These are phyloP conservation scores for Didymella lethalis DNA, from an alignment of 2,329 filamentous ascomycete genomes.

Conservation along the genomic window DNA sequence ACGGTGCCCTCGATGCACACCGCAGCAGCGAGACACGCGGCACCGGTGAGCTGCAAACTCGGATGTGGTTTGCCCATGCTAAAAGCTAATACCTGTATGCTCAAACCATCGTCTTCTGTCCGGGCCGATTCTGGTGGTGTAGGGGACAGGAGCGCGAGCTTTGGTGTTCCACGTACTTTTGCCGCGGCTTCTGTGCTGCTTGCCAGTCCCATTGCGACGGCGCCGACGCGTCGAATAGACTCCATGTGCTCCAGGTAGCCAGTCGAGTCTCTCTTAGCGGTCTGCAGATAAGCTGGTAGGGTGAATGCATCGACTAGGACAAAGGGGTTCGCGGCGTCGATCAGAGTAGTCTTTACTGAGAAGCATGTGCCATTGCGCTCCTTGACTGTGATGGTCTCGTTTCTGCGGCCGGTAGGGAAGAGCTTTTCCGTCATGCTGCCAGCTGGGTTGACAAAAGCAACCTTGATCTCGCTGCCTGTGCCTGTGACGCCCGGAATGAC, in stretches of 20 bases:
- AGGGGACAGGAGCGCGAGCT: conserved; percentile 63
- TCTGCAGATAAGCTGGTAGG: conserved; percentile 61
- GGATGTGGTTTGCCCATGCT: conserved; percentile 47
- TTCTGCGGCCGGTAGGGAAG: conserved; percentile 64
- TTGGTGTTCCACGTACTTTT: conserved; percentile 64
- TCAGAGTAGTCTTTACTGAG: conserved; percentile 60
- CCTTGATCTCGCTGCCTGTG: conserved; percentile 62
- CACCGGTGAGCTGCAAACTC: conserved; percentile 46
- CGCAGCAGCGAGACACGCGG: conserved; percentile 42
- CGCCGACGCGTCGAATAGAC: conserved; percentile 63
- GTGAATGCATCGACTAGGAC: conserved; percentile 65
- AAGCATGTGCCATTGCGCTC: conserved; percentile 35
- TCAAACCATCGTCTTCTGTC: conserved; percentile 9
- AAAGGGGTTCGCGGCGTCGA: conserved; percentile 70
- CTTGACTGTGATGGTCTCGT: conserved; percentile 56
- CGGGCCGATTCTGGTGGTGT: not conserved
- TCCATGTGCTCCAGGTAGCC: conserved; percentile 61
- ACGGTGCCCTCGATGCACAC: conserved; percentile 41
- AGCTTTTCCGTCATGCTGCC: conserved; percentile 69
- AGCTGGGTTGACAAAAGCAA: conserved; percentile 68
- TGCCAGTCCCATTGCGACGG: conserved; percentile 66
- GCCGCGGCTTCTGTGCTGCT: conserved; percentile 45
- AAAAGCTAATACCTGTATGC: conserved; percentile 37
- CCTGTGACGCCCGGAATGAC: conserved; percentile 70
- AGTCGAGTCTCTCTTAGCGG: conserved; percentile 49